A percentile compares a stretch with the other conserved stretches of the same genome.
Evolutionary conservation across 2,329 filamentous ascomycete species (phyloP).

Genomic region (Aspergillus ibericus): DNA sequence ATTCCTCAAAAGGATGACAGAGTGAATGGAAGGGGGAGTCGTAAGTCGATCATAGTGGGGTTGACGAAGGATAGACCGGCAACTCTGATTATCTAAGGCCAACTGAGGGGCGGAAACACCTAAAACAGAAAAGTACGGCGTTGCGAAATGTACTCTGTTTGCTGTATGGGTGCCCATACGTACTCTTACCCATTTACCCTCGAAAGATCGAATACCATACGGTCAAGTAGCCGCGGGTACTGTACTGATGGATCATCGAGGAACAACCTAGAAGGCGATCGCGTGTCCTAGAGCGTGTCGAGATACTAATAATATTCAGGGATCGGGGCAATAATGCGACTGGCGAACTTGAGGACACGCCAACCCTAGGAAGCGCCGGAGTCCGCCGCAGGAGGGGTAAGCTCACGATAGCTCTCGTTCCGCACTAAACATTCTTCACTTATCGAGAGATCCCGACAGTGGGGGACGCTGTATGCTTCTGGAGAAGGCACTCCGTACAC

Average conservation of each 20-base stretch:
- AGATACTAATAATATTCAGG: neutral
- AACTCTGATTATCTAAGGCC: constrained; percentile 2
- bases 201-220: constrained; percentile 1
- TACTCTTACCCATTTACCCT: neutral
- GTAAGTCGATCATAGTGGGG: constrained; percentile 10
- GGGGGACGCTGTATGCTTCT: neutral
- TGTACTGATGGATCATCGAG: neutral
- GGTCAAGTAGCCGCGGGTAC: neutral
- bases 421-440: neutral
- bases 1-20: constrained; percentile 3
- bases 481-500: neutral
- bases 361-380: neutral
- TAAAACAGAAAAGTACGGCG: neutral
- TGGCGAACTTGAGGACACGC: neutral
- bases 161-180: neutral
- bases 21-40: neutral
- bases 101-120: neutral
- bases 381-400: neutral
- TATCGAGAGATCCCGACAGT: neutral
- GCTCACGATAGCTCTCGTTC: neutral
- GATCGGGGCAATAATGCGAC: neutral
- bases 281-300: neutral
- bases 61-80: constrained; percentile 6
- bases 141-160: neutral
- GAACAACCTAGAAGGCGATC: neutral